These are phyloP conservation scores for Diaporthe vaccinii DNA, from an alignment of 2,329 filamentous ascomycete genomes.

Conservation along the genomic window DNA sequence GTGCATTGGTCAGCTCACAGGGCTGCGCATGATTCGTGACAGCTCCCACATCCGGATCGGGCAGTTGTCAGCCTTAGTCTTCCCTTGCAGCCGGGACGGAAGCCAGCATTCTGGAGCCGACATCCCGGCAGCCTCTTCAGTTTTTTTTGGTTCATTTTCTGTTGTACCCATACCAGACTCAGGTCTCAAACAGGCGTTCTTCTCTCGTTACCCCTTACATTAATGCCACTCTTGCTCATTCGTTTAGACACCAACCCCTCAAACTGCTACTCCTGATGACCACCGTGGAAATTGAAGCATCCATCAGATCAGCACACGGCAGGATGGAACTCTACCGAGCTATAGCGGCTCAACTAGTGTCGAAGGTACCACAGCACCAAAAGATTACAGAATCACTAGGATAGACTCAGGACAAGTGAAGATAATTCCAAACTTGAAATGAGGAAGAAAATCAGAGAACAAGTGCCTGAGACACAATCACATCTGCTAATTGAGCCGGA, in stretches of 20 bases:
- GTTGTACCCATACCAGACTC: background rate
- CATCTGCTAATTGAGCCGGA: background rate
- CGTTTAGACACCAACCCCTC: background rate
- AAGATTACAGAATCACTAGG: too few species aligned
- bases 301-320: too few species aligned
- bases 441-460: too few species aligned
- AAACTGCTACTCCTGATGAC: background rate
- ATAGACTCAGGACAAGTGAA: too few species aligned
- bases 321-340: too few species aligned
- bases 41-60: background rate
- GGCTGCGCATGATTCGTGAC: background rate
- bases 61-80: background rate
- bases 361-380: too few species aligned
- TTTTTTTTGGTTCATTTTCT: background rate
- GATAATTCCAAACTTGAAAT: too few species aligned
- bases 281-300: too few species aligned
- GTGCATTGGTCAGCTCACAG: background rate
- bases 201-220: background rate
- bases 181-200: accelerated
- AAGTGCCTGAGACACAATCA: background rate
- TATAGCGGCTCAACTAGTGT: too few species aligned
- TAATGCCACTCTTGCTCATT: background rate
- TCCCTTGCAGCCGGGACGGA: background rate
- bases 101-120: background rate
- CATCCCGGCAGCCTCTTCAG: background rate